These are phyloP conservation scores for Phialophora tarda DNA, from an alignment of 2,329 filamentous ascomycete species.

Conservation along the genomic window DNA sequence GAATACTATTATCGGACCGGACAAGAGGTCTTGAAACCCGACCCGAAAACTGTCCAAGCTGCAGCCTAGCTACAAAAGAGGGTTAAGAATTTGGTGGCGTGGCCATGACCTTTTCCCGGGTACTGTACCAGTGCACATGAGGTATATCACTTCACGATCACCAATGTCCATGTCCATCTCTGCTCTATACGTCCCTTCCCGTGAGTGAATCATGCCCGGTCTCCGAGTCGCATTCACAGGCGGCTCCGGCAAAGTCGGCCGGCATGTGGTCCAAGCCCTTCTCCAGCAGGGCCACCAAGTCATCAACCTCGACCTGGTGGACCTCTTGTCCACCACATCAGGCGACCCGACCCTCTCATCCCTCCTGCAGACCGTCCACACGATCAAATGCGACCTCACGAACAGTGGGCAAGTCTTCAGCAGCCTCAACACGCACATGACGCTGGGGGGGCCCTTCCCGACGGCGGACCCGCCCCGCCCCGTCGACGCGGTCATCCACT, in stretches of 20 bases:
- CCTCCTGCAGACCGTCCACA: slow-evolving; percentile 52
- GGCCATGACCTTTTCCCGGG: too few species aligned
- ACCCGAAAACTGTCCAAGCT: too few species aligned
- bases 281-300: slow-evolving; percentile 57
- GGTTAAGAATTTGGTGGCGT: too few species aligned
- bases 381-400: slow-evolving; percentile 61
- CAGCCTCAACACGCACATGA: slow-evolving; percentile 60
- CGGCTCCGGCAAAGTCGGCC: slow-evolving; percentile 61
- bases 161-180: neutral
- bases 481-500: slow-evolving; percentile 67
- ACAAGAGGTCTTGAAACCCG: too few species aligned
- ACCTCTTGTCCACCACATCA: slow-evolving; percentile 40
- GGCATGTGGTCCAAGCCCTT: slow-evolving; percentile 59
- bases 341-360: slow-evolving; percentile 34
- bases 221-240: slow-evolving; percentile 60
- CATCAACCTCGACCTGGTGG: slow-evolving; percentile 60
- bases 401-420: slow-evolving; percentile 62
- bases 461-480: slow-evolving; percentile 44
- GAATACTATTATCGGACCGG: too few species aligned
- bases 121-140: neutral
- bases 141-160: neutral
- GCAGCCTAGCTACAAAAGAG: too few species aligned
- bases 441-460: slow-evolving; percentile 56
- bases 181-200: neutral
- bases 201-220: slow-evolving; percentile 22